Conservation (phyloP, 139 green algal genomes). For the Micractinium conductrix region DNA sequence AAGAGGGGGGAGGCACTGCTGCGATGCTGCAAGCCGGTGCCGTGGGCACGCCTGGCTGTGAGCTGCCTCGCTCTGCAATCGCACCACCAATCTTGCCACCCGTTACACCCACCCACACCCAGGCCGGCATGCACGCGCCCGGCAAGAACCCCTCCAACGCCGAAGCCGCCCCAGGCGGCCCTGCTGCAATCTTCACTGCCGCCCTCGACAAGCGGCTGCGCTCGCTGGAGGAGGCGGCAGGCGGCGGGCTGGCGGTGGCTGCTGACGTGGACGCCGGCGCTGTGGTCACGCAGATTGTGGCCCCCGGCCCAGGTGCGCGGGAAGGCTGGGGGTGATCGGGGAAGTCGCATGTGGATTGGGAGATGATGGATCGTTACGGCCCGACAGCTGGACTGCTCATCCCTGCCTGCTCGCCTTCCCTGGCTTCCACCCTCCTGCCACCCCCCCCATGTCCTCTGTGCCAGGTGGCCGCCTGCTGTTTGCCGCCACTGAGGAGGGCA, state of each 20-base stretch:
- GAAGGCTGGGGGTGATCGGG: not conserved
- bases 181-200: slow-evolving; percentile 68
- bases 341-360: not conserved
- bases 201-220: slow-evolving; percentile 85
- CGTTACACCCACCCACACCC: not conserved
- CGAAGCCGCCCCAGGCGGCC: slow-evolving; percentile 34
- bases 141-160: not conserved
- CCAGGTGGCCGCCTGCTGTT: slow-evolving; percentile 72
- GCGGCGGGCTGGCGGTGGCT: slow-evolving; percentile 69
- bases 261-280: slow-evolving; percentile 77
- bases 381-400: not conserved
- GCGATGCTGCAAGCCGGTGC: not conserved
- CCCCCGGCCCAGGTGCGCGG: slow-evolving; percentile 6
- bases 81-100: not conserved
- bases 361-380: not conserved
- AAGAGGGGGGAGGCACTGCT: no score
- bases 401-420: not conserved
- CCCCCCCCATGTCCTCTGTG: no score
- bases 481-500: slow-evolving; percentile 75
- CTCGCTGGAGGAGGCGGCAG: slow-evolving; percentile 78
- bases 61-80: not conserved
- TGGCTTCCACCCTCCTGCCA: not conserved
- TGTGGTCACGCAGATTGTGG: slow-evolving; percentile 54
- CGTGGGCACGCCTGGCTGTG: not conserved
- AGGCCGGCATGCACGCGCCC: slow-evolving; percentile 36